Base-by-base conservation (phyloP, 1,284 basidiomycete genomes). In the Xerocomus nothofagi region DNA sequence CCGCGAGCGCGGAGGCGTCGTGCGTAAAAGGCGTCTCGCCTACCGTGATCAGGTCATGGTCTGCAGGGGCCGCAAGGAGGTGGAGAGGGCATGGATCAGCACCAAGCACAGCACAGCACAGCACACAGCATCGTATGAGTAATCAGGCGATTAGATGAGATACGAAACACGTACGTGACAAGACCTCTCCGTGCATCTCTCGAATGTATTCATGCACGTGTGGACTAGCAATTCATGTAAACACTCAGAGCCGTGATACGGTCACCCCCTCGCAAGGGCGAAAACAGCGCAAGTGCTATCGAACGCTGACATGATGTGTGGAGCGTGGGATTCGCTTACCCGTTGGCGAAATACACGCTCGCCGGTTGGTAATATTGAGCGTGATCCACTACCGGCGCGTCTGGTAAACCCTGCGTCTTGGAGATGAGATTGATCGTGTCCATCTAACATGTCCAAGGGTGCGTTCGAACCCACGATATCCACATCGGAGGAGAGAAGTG, bases 351-450 rank as follows among this genome's bases (percentile, higher is more conserved):
- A 54, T 80, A 67, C 57, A 73, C 67, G 42, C 71, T 74, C 3
- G 78, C 84, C 6, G 77, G 76, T 61, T 90, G 87, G 56, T 76
- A 82, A 39, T 75, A 68, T 30, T 79, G 72, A 6, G 68, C 73
- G 0, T 75, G 74, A 45, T 81, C 71, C 3, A 69, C 71, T 41
- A 87, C 71, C 0, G 79, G 77, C 1, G 84, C 85, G 57, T 89
- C 84, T 0, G 86, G 86, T 2, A 86, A 71, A 0, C 82, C 84
- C 1, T 74, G 69, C 0, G 72, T 74, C 59, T 87, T 88, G 17
- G 82, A 85, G 29, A 87, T 80, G 50, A 82, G 59, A 63, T 87
- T 85, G 65, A 87, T 86, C 31, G 81, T 81, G 53, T 86, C 82
- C 80, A 86, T 83, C 81, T 83, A 56, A 26, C n/a, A 47, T 46